phyloP scores from a whole-genome alignment of 768 basidiomycete species.

The Coprinellus aureogranulatus region DNA sequence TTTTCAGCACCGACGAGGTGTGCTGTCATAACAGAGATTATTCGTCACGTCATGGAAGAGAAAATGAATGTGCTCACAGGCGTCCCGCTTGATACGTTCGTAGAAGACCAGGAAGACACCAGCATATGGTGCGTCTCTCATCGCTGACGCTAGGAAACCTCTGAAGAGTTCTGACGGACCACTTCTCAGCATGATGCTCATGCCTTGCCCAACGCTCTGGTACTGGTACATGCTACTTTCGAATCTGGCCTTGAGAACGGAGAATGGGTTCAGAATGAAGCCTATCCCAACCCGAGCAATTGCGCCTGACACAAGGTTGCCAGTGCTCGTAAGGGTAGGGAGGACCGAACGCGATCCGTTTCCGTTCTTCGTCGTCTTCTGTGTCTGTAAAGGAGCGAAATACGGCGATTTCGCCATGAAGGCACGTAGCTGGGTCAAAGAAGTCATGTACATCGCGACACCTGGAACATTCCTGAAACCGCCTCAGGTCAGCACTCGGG shows the following conservation, averaged over 20 bases:
- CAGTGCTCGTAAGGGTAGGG: conserved; percentile 68
- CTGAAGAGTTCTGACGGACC: conserved; percentile 82
- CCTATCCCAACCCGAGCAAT: conserved; percentile 78
- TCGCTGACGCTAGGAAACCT: conserved; percentile 81
- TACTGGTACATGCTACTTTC: conserved; percentile 87
- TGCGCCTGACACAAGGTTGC: conserved; percentile 86
- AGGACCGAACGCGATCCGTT: conserved; percentile 50
- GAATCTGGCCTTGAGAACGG: conserved; percentile 87
- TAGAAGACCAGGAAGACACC: conserved; percentile 88
- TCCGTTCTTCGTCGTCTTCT: conserved; percentile 13
- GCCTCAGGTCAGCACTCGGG: background rate
- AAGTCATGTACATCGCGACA: conserved; percentile 88
- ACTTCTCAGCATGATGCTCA: conserved; percentile 58
- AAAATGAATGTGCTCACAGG: conserved; percentile 42
- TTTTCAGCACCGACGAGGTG: conserved; percentile 41
- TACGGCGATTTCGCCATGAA: conserved; percentile 69
- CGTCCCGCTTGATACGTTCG: conserved; percentile 77
- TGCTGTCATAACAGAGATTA: conserved; percentile 24
- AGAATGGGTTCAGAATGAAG: conserved; percentile 83
- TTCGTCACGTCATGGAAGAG: conserved; percentile 10
- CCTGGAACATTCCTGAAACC: conserved; percentile 81
- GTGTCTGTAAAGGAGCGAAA: conserved; percentile 47
- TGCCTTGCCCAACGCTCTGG: conserved; percentile 54
- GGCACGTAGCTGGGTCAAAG: conserved; percentile 77
- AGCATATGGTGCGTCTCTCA: conserved; percentile 94